Percentiles rank a stretch among this genome's conserved stretches.
Conservation (phyloP, 345 rosid genomes). For the Euphorbia pulcherrima region DNA sequence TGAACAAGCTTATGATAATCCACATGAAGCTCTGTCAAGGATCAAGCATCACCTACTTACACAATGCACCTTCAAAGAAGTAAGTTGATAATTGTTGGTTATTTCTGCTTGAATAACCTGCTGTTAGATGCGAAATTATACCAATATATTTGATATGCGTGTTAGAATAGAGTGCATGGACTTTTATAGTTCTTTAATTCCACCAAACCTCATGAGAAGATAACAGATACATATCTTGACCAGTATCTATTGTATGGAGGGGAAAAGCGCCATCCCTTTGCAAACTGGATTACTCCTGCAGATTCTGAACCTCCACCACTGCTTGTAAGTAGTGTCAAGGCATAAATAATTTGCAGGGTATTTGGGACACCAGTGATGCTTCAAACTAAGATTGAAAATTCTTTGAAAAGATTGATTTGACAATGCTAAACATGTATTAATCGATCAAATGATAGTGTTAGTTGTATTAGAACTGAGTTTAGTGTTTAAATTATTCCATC, state of each 20-base stretch:
- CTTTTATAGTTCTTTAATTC: slow-evolving; percentile 92
- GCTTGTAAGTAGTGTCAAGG: slow-evolving; percentile 99
- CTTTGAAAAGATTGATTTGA: slow-evolving; percentile 97
- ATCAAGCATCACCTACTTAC: slow-evolving; percentile 98
- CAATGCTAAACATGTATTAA: slow-evolving; percentile 86
- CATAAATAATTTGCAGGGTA: slow-evolving; percentile 89
- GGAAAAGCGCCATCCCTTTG: slow-evolving; percentile 97
- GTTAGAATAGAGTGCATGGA: slow-evolving; percentile 99
- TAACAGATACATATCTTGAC: slow-evolving; percentile 98
- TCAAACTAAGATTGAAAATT: slow-evolving; percentile 98
- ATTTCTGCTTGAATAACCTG: not conserved
- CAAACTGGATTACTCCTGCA: slow-evolving; percentile 99
- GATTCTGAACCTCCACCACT: slow-evolving; percentile 99
- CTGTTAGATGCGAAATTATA: slow-evolving; percentile 12
- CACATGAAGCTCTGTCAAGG: slow-evolving; percentile 94
- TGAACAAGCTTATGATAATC: slow-evolving; percentile 99
- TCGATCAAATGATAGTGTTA: not conserved
- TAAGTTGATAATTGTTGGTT: slow-evolving; percentile 28
- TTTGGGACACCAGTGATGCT: slow-evolving; percentile 99
- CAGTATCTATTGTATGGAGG: slow-evolving; percentile 99
- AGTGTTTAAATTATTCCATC: not conserved
- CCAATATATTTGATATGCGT: slow-evolving; percentile 32
- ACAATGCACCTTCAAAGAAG: slow-evolving; percentile 97
- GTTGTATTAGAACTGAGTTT: not conserved
- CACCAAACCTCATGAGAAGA: slow-evolving; percentile 94